phyloP scores from a whole-genome alignment of 2,329 filamentous ascomycete genomes.

The Thielaviopsis populi region DNA sequence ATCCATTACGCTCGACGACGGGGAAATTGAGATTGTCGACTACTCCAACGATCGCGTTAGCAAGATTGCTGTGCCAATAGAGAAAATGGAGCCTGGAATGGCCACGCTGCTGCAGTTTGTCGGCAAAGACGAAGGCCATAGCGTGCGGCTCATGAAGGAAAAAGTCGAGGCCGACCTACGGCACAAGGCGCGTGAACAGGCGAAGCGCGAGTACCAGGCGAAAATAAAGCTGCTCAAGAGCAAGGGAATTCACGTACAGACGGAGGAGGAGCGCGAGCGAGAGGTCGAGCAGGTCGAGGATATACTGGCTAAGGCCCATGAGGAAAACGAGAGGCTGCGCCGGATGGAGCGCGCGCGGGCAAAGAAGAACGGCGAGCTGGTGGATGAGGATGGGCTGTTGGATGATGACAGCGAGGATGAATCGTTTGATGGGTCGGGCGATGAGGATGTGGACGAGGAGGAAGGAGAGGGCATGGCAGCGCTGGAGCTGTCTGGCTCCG shows the following conservation, averaged over 20 bases:
- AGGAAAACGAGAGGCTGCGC: constrained; percentile 66
- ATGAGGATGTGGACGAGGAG: constrained; percentile 26
- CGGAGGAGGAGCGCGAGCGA: constrained; percentile 69
- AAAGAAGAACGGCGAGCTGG: constrained; percentile 37
- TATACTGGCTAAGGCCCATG: constrained; percentile 67
- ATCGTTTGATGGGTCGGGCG: constrained; percentile 31
- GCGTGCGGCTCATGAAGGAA: constrained; percentile 23
- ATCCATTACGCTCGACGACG: constrained; percentile 28
- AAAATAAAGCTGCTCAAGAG: constrained; percentile 61
- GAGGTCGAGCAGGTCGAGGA: constrained; percentile 77
- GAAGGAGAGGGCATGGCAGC: constrained; percentile 26
- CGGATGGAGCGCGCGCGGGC: constrained; percentile 59
- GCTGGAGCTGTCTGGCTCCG: constrained; percentile 32
- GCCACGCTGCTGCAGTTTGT: constrained; percentile 32
- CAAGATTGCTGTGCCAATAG: constrained; percentile 20
- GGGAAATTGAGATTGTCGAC: constrained; percentile 51
- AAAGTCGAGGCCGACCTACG: constrained; percentile 56
- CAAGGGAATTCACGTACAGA: constrained; percentile 69
- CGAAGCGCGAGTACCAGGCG: constrained; percentile 59
- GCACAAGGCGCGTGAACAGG: constrained; percentile 64
- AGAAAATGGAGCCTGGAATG: constrained; percentile 37
- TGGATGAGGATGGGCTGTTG: constrained; percentile 35
- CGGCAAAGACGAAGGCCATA: constrained; percentile 22
- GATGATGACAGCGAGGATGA: constrained; percentile 45
- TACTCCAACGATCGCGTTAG: constrained; percentile 21